Conservation (phyloP, 116 monocot species). For the Posidonia oceanica region DNA sequence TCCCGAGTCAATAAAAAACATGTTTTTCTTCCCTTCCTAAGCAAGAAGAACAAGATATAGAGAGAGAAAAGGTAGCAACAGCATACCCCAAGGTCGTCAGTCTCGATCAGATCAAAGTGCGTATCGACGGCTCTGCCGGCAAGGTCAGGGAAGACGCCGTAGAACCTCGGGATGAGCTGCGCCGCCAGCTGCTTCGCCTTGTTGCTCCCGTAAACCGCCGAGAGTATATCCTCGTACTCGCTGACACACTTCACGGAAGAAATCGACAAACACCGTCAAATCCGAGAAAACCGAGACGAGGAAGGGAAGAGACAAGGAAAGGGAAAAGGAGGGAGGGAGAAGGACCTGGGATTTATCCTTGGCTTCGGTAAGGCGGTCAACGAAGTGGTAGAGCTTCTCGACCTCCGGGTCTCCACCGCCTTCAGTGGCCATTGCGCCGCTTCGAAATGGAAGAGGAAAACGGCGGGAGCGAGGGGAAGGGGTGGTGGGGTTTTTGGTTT, state of each 20-base stretch:
- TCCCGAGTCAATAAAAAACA: too few relatives aligned
- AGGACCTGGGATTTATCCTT: constrained; percentile 82
- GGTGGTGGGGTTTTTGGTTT: too few relatives aligned
- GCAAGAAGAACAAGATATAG: neutral
- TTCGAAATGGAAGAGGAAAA: too few relatives aligned
- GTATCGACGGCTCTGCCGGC: constrained; percentile 49
- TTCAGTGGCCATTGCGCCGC: constrained; percentile 7
- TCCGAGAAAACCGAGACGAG: too few relatives aligned
- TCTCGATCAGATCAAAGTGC: constrained; percentile 80
- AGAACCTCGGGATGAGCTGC: constrained; percentile 92
- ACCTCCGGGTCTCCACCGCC: constrained; percentile 45
- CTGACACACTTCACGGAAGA: constrained; percentile 42
- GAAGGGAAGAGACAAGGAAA: neutral
- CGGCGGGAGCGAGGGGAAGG: neutral
- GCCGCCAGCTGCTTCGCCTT: constrained; percentile 98
- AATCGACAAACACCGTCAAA: constrained; percentile 7
- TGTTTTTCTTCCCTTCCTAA: neutral
- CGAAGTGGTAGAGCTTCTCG: constrained; percentile 82
- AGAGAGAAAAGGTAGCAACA: neutral
- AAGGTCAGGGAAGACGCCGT: constrained; percentile 67
- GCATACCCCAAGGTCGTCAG: constrained; percentile 73
- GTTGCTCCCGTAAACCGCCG: constrained; percentile 58
- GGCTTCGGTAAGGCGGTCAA: constrained; percentile 79
- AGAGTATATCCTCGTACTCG: constrained; percentile 84
- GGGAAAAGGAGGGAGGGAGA: neutral